phyloP scores from a whole-genome alignment of 2,329 filamentous ascomycete genomes.

The Exophiala aquamarina region DNA sequence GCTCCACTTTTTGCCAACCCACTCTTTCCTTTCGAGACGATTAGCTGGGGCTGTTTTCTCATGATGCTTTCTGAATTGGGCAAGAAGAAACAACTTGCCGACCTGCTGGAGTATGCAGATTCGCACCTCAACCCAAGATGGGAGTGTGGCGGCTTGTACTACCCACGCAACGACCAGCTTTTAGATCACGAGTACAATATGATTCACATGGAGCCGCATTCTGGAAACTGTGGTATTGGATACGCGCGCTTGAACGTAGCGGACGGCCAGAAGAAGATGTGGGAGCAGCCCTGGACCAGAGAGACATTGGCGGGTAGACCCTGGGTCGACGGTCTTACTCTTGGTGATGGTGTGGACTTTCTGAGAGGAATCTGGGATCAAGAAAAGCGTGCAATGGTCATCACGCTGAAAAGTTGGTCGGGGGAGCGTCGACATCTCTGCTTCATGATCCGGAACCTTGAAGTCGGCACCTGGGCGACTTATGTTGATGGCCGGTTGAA shows the following conservation, averaged over 20 bases:
- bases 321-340: conserved; percentile 14
- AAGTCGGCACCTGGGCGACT: conserved; percentile 8
- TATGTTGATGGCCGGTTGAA: conserved; percentile 13
- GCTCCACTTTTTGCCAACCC: not conserved
- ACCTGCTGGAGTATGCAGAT: conserved; percentile 17
- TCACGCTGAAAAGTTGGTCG: conserved; percentile 18
- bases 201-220: conserved; percentile 15
- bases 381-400: conserved; percentile 7
- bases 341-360: conserved; percentile 15
- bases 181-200: conserved; percentile 20
- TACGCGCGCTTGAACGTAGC: conserved; percentile 19
- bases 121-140: conserved; percentile 15
- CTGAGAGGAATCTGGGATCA: conserved; percentile 17
- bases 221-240: conserved; percentile 19
- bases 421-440: conserved; percentile 9
- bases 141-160: conserved; percentile 21
- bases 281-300: conserved; percentile 17
- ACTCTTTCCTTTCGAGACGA: conserved; percentile 20
- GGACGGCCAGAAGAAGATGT: conserved; percentile 22
- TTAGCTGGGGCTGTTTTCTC: conserved; percentile 32
- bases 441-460: conserved; percentile 3
- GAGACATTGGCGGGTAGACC: conserved; percentile 6
- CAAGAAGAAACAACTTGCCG: conserved; percentile 11
- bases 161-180: conserved; percentile 17
- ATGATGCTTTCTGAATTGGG: conserved; percentile 35